phyloP scores from a whole-genome alignment of 139 green algal species.

The Chlorella sorokiniana region DNA sequence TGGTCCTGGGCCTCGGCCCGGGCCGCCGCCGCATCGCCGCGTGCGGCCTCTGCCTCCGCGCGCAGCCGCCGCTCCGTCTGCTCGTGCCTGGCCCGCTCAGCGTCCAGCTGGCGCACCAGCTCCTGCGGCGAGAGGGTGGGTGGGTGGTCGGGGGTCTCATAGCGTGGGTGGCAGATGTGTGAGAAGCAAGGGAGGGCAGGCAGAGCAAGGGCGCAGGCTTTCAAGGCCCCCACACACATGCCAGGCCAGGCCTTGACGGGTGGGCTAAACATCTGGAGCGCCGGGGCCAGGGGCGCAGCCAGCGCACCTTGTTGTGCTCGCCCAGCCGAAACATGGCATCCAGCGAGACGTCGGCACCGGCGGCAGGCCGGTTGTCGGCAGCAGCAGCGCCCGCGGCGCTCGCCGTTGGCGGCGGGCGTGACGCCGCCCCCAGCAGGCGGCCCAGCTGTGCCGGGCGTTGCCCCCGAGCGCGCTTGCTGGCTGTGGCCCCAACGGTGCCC shows the following conservation, averaged over 20 bases:
- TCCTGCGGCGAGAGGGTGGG: neutral
- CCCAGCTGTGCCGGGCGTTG: neutral
- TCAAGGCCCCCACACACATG: too few species aligned
- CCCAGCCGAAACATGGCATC: neutral
- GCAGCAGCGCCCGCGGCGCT: too few species aligned
- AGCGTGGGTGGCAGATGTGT: too few species aligned
- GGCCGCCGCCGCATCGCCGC: neutral
- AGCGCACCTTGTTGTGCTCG: constrained; percentile 4
- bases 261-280: too few species aligned
- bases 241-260: too few species aligned
- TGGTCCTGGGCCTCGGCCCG: neutral
- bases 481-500: neutral
- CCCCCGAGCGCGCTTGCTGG: neutral
- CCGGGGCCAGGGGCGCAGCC: neutral
- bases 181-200: too few species aligned
- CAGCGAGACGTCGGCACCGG: neutral
- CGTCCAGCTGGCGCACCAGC: constrained; percentile 1
- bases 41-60: neutral
- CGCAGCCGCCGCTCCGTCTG: neutral
- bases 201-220: too few species aligned
- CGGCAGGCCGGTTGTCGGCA: neutral
- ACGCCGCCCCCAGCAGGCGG: neutral
- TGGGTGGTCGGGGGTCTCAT: neutral
- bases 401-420: too few species aligned
- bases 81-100: neutral